Evolutionary conservation across 2,329 filamentous ascomycete species (phyloP).

Genomic region (Exophiala spinifera): DNA sequence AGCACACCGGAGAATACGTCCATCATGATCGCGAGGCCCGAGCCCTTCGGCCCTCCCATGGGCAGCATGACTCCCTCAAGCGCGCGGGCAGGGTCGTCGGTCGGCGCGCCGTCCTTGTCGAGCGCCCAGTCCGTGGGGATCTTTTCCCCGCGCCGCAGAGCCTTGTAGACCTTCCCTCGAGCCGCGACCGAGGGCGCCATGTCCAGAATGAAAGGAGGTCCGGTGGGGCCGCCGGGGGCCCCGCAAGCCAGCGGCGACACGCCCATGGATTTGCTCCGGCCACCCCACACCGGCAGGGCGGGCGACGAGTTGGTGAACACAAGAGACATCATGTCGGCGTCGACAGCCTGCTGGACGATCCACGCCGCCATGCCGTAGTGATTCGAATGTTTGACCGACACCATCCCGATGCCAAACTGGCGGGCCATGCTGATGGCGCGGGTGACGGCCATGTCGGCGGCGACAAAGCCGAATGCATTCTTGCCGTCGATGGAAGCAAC

Average conservation of each 20-base stretch:
- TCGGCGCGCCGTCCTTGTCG: constrained; percentile 65
- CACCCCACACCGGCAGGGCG: constrained; percentile 69
- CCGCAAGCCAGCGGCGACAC: constrained; percentile 73
- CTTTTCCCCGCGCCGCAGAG: constrained; percentile 40
- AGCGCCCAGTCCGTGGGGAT: constrained; percentile 65
- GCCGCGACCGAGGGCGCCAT: constrained; percentile 48
- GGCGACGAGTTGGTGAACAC: constrained; percentile 72
- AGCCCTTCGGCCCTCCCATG: constrained; percentile 82
- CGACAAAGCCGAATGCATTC: constrained; percentile 74
- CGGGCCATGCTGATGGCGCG: constrained; percentile 65
- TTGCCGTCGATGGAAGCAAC: constrained; percentile 65
- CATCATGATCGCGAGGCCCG: constrained; percentile 78
- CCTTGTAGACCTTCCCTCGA: constrained; percentile 47
- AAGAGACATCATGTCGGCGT: constrained; percentile 66
- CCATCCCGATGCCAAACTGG: constrained; percentile 69
- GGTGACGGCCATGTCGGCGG: constrained; percentile 64
- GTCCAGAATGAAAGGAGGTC: constrained; percentile 55
- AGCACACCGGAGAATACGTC: constrained; percentile 78
- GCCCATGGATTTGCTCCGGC: constrained; percentile 65
- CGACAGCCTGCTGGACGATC: constrained; percentile 73
- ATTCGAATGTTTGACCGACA: constrained; percentile 71
- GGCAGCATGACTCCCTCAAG: constrained; percentile 78
- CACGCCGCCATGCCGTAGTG: constrained; percentile 83
- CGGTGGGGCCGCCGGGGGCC: constrained; percentile 56
- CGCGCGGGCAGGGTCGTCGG: constrained; percentile 68